Base-by-base conservation (phyloP, 2,329 filamentous ascomycete genomes). In the Bipolaris gigantea region DNA sequence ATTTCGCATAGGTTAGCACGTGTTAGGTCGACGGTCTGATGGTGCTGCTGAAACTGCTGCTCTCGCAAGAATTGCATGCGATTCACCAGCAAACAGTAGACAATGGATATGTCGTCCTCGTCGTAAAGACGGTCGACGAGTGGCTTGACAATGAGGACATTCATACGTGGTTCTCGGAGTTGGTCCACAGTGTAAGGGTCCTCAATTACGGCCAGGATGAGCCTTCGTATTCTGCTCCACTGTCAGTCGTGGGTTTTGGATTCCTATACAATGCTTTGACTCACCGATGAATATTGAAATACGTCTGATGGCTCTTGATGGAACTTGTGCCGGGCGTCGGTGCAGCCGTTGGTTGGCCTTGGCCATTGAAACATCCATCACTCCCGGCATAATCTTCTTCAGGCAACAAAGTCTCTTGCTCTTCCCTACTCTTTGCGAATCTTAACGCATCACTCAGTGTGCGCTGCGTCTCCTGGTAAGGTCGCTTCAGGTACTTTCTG, bases 51-150 rank as follows among this genome's bases (percentile, higher is more conserved):
- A 65, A 88, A 87, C 10, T 85, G 81, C 71, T 94, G 89, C 71
- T 94, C 89, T 50, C 88, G 83, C 21, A 92, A 79, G 65, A 94
- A 94, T 67, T 92, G 88, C 32, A 86, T 85, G 13, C 89, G 83
- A 66, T 95, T 94, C 61, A 94, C 89, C 19, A 95, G 81, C 56
- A 95, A 77, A 70, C 89, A 93, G 72, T 93, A 94, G 10, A 94
- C 89, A 50, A 92, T 86, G 1, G 89, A 93, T 35, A 92, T 86
- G 76, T 94, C 90, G 55, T 90, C 83, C 54, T 87, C 81, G 64
- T 89, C 86, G 70, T 91, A 94, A 8, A 93, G 82, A 70, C 90
- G 88, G 70, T 94, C 89, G n/a, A 94, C 89, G 23, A 94, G 76
- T 1, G 90, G 90, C 53, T 90, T 84, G 18, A 94, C 86, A 40